Evolutionary conservation across 768 basidiomycete genomes (phyloP), one percentile per base, ranked within the genome.

Genomic region (Trametes sanguinea): DNA sequence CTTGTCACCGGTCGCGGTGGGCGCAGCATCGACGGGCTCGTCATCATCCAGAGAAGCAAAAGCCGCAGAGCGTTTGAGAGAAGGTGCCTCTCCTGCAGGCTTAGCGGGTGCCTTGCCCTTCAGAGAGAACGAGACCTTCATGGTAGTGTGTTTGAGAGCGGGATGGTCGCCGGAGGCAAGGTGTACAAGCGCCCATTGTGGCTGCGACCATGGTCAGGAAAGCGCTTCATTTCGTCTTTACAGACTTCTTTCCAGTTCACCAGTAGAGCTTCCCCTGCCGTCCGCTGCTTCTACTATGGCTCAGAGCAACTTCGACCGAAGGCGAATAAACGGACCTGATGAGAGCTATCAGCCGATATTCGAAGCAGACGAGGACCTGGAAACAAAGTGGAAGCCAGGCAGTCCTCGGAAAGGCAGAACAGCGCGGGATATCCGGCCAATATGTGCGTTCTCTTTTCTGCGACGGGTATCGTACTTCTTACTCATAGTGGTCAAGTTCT

Each of bases 61-160:
- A 1, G 83, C 82, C 11, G 86, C 76, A 5, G 91, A 82, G 60
- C 81, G 84, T 62, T 84, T 81, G 65, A 86, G 77, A 29, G 75
- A 65, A 32, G 78, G 80, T 14, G 81, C 77, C 14, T 78, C 73
- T 51, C 81, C 78, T 64, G 86, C 82, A n/a, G 85, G 74, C 72
- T 85, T 87, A 69, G 79, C 75, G 69, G 78, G 74, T 7, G 69
- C 64, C 68, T 78, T 78, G 69, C 74, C 51, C 62, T 80, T 78
- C 61, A 97, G 83, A 43, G 94, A 87, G 80, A 97, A 91, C 68
- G 94, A 95, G 76, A 97, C 82, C 77, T 95, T 96, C 91, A 93
- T 92, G 22, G 22, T 22, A 22, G 22, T 22, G 35, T 37, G 35
- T 37, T 6, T 37, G 11, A 37, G 6, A 37, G 35, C 11, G 35